These are phyloP conservation scores for Cystobasidium slooffiae DNA, from an alignment of 1,284 basidiomycete species.

Conservation along the genomic window DNA sequence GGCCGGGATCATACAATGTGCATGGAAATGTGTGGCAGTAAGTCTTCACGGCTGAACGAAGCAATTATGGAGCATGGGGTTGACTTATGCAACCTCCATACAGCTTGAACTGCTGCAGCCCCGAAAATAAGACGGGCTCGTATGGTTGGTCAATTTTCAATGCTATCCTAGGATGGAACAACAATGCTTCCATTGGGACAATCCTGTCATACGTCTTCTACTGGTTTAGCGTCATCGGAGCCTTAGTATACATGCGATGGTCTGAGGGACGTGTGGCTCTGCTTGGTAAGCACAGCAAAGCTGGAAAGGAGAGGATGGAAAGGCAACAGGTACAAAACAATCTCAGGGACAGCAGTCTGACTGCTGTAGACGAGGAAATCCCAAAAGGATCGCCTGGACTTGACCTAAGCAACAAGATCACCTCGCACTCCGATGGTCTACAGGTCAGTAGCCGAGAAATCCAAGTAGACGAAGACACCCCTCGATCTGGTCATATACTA, in stretches of 20 bases:
- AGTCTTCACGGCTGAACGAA: no score
- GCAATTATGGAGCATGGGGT: conserved; percentile 7
- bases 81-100: neutral
- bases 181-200: conserved; percentile 63
- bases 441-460: neutral
- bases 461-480: neutral
- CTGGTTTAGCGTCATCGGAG: conserved; percentile 72
- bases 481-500: no score
- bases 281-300: conserved; percentile 54
- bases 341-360: neutral
- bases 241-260: conserved; percentile 73
- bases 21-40: conserved; percentile 79
- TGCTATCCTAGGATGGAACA: conserved; percentile 66
- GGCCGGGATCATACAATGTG: conserved; percentile 70
- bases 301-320: conserved; percentile 40
- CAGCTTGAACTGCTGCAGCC: conserved; percentile 74
- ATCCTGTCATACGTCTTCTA: conserved; percentile 72
- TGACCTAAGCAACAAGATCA: neutral
- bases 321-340: neutral
- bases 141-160: conserved; percentile 73
- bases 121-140: conserved; percentile 64
- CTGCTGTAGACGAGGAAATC: conserved; percentile 8
- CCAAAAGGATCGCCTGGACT: conserved; percentile 9
- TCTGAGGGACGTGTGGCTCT: conserved; percentile 59
- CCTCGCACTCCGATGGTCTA: neutral